Evolutionary conservation across 345 rosid species (phyloP).

Genomic region (Gossypium anomalum): DNA sequence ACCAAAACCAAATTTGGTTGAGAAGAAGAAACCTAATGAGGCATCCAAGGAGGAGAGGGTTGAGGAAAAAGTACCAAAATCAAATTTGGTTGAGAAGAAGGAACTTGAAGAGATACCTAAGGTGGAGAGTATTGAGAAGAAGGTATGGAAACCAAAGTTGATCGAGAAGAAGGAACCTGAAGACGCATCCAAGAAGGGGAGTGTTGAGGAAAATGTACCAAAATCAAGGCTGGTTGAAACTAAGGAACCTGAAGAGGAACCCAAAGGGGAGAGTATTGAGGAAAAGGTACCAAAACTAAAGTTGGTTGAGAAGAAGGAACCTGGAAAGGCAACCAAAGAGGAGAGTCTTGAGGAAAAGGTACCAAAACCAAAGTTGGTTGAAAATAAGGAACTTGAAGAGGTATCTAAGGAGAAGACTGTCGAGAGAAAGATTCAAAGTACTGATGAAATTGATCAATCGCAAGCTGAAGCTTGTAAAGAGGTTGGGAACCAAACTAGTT

Average conservation of each 20-base stretch:
- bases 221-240: background rate
- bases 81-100: slow-evolving; percentile 1
- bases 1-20: background rate
- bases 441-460: no score
- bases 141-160: background rate
- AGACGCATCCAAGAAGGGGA: no score
- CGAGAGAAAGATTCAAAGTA: no score
- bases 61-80: background rate
- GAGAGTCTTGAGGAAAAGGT: background rate
- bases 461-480: no score
- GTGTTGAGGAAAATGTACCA: background rate
- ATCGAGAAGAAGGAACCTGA: no score
- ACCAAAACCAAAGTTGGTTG: background rate
- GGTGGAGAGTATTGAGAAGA: background rate
- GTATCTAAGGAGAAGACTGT: slow-evolving; percentile 8
- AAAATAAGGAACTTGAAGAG: slow-evolving; percentile 9
- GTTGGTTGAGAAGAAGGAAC: background rate
- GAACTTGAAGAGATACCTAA: slow-evolving; percentile 7
- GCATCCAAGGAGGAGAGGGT: no score
- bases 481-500: no score
- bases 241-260: slow-evolving; percentile 11
- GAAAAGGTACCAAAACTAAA: slow-evolving; percentile 1
- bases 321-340: background rate
- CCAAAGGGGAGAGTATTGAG: background rate
- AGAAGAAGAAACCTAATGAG: background rate